Percentiles rank a stretch among this genome's conserved stretches.
phyloP scores from a whole-genome alignment of 768 basidiomycete genomes.

The Leccinum olivaceopallidum region DNA sequence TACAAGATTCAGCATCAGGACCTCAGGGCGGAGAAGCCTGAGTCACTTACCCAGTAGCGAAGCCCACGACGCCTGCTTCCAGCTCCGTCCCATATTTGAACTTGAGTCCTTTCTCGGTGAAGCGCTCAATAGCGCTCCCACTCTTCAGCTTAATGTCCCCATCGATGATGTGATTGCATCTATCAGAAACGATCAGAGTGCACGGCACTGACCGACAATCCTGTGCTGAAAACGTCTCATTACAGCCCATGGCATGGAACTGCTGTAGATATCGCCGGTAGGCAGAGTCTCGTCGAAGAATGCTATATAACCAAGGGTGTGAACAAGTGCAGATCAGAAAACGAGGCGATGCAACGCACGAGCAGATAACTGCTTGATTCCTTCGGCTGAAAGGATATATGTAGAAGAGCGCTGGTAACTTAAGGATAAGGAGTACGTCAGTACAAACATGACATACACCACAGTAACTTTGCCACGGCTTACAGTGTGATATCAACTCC shows the following conservation, averaged over 20 bases:
- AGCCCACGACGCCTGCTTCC: constrained; percentile 34
- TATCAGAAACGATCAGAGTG: constrained; percentile 1
- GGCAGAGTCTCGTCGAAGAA: constrained; percentile 22
- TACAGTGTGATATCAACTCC: constrained; percentile 33
- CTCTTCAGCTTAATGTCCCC: constrained; percentile 54
- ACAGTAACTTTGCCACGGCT: neutral
- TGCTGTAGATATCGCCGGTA: constrained; percentile 19
- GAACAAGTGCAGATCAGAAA: neutral
- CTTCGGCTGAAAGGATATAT: constrained; percentile 15
- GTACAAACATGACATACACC: neutral
- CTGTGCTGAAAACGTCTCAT: constrained; percentile 24
- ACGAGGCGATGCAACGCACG: constrained; percentile 5
- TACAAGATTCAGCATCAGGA: neutral
- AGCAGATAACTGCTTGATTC: constrained; percentile 1
- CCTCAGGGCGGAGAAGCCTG: neutral
- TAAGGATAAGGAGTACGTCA: neutral
- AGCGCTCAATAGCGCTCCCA: constrained; percentile 35
- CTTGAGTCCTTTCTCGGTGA: constrained; percentile 32
- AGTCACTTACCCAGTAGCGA: constrained; percentile 29
- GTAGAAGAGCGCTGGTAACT: constrained; percentile 35
- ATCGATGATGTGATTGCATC: constrained; percentile 43
- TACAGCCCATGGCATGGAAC: constrained; percentile 18
- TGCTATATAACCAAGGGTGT: constrained; percentile 2
- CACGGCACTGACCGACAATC: neutral
- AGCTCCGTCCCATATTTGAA: constrained; percentile 32